Base-by-base conservation (phyloP, 768 basidiomycete species). In the Neoboletus brunneissimus region DNA sequence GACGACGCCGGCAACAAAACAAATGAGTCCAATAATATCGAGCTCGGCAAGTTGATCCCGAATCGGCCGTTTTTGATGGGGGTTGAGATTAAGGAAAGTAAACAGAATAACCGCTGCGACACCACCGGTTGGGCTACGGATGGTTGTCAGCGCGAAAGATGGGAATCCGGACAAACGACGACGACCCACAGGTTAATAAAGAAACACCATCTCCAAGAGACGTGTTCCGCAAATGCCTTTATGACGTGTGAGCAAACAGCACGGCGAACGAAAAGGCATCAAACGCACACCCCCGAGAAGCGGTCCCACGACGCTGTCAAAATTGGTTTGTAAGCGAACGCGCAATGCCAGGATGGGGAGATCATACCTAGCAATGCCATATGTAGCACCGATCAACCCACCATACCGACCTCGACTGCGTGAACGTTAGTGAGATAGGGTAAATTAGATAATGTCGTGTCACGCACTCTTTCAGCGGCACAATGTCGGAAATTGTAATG, bases 141-240 rank as follows among this genome's bases (percentile, higher is more conserved):
- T 7, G 18, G 35, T 18, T 16, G 25, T 57, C 27, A 62, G 53
- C 23, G n/a, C 49, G 1, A 54, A 32, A 8, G 4, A 40, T 4
- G 41, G 1, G 4, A 8, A 43, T 18, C 5, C 6, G 25, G 32
- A 32, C 32, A 6, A 35, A 5, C 37, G 0, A 20, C 9, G n/a
- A 58, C 82, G n/a, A 58, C 82, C 54, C 66, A 86, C 87, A 90
- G 62, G 62, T 89, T 89, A 61, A 90, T 85, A 66, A 83, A 88
- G 71, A 90, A 90, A 67, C 87, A 88, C 91, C 91, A 92, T 73
- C 91, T 73, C 91, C 91, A 93, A 1, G 84, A 77, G 18, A 85
- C 84, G 65, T 88, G 85, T 64, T 91, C 83, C 0, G 89, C 82
- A 55, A 92, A 82, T 13, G 72, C 84, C 87, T 58, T 46, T n/a